Evolutionary conservation across 1,284 basidiomycete species (phyloP), one percentile per base, ranked within the genome.

Genomic region (Leccinum fallax): DNA sequence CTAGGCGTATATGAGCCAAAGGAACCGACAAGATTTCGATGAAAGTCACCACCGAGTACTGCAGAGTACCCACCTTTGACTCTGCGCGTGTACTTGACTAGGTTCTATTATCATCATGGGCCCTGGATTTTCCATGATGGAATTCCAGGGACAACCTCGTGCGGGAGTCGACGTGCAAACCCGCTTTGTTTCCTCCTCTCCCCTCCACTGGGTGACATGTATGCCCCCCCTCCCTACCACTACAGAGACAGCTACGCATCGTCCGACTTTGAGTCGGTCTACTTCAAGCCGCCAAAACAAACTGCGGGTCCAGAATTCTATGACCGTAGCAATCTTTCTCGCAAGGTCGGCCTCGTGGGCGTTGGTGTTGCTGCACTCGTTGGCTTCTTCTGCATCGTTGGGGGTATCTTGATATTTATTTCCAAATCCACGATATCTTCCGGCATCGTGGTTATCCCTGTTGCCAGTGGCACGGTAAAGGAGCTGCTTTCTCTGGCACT

Each of bases 241-340:
- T 36, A 16, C 53, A 64, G 65, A 57, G 51, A 63, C 55, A 71
- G 61, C 40, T 55, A 63, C 55, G 55, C 63, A 5, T 52, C 59
- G 0, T 53, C 63, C 6, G 72, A 68, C 64, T 72, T 67, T 5
- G 72, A 72, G 55, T 65, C 69, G n/a, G 58, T 70, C 32, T 8
- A 63, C 49, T 67, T 70, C 61, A 65, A 66, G 57, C 62, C 48
- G 38, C 60, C 57, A 30, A 72, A 57, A 55, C 70, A 67, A 26
- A 67, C 71, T 3, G 61, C 71, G 5, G 68, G 69, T 5, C 66
- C 69, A 57, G 70, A 74, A 21, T 73, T 72, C 36, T 73, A 74
- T 48, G 71, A 76, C 53, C 66, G 71, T 48, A 72, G 73, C 60
- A 61, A 68, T 16, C 58, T 69, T 10, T 65, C 71, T 34, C 70